These are phyloP conservation scores for Tanacetum coccineum DNA, from an alignment of 129 eudicot species.

Conservation along the genomic window DNA sequence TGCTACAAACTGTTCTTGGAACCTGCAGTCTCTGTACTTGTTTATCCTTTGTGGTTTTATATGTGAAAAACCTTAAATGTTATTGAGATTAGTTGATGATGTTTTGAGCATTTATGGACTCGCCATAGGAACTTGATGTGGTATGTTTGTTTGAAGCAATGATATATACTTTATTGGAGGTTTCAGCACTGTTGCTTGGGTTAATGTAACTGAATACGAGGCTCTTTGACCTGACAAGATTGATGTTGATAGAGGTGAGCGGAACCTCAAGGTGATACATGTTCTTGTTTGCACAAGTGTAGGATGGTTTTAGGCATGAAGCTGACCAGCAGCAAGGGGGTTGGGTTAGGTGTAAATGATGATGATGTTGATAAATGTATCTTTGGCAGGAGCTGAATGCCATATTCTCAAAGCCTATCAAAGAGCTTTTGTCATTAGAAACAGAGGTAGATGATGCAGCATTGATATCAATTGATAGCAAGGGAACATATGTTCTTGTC, in stretches of 20 bases:
- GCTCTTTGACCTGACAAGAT: conserved; percentile 76
- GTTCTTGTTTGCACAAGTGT: no score
- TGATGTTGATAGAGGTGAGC: conserved; percentile 97
- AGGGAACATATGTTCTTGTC: conserved; percentile 87
- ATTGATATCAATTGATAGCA: conserved; percentile 73
- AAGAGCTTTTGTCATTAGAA: conserved; percentile 71
- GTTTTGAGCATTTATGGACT: neutral
- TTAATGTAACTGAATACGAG: conserved; percentile 90
- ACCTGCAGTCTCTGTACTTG: neutral
- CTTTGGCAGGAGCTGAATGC: conserved; percentile 70
- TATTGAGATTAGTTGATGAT: neutral
- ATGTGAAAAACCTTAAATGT: neutral
- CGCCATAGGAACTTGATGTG: neutral
- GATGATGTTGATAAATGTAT: neutral
- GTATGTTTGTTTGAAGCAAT: conserved; percentile 37
- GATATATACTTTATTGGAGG: conserved; percentile 99
- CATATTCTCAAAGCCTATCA: conserved; percentile 82
- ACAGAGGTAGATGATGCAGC: conserved; percentile 49
- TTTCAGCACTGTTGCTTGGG: conserved; percentile 99
- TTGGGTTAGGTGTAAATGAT: no score
- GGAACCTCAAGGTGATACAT: conserved; percentile 61
- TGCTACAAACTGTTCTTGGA: neutral
- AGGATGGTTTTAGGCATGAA: neutral
- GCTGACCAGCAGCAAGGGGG: no score
- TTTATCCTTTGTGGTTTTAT: neutral